Conservation (phyloP, 805 yeast species). For the Deakozyma indianensis region DNA sequence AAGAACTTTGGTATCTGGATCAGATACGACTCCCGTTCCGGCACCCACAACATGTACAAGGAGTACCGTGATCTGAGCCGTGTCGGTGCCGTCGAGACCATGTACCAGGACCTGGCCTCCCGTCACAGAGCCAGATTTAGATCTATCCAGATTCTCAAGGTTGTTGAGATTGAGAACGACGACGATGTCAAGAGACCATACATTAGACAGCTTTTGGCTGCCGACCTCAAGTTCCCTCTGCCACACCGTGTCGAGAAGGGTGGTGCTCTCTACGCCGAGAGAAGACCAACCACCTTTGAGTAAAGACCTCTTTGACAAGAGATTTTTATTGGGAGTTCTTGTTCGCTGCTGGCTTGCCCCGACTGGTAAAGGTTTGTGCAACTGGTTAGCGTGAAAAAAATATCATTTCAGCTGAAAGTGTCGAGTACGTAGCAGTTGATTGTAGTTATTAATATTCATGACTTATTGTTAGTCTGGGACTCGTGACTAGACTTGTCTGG, state of each 20-base stretch:
- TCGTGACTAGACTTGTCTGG: too few species aligned
- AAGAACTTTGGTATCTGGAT: slow-evolving; percentile 99
- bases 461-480: neutral
- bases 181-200: slow-evolving; percentile 99
- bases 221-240: slow-evolving; percentile 98
- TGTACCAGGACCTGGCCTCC: slow-evolving; percentile 99
- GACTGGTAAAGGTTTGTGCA: too few species aligned
- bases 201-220: slow-evolving; percentile 90
- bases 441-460: slow-evolving; percentile 1
- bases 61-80: slow-evolving; percentile 99
- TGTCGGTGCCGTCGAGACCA: slow-evolving; percentile 95
- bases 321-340: neutral
- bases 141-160: slow-evolving; percentile 98
- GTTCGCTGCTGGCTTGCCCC: too few species aligned
- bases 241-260: slow-evolving; percentile 98
- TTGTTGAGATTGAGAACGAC: slow-evolving; percentile 94
- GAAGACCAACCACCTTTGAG: slow-evolving; percentile 96
- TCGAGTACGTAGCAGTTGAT: neutral
- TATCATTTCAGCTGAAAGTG: slow-evolving; percentile 1
- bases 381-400: neutral
- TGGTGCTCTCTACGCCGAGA: slow-evolving; percentile 73
- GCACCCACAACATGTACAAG: slow-evolving; percentile 99
- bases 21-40: slow-evolving; percentile 99
- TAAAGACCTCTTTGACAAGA: too few species aligned
- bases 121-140: slow-evolving; percentile 99